Evolutionary conservation across 257 asterid species (phyloP).

Genomic region (Capsicum baccatum): DNA sequence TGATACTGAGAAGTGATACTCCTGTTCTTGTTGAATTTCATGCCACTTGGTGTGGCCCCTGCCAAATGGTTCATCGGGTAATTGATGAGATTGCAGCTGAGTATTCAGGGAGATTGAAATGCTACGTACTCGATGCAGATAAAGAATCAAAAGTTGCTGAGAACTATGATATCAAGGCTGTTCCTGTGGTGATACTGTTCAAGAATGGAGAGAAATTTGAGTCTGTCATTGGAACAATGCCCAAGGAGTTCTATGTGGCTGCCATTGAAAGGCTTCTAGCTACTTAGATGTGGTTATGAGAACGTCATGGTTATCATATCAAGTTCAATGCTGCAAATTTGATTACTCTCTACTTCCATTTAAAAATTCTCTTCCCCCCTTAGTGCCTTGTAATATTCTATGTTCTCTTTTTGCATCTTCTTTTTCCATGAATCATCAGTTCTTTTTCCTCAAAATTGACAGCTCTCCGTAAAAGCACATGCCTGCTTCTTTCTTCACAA

Average conservation of each 20-base stretch:
- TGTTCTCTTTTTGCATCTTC: neutral
- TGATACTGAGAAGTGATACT: slow-evolving; percentile 57
- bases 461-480: neutral
- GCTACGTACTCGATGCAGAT: slow-evolving; percentile 74
- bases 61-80: slow-evolving; percentile 90
- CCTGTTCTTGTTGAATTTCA: slow-evolving; percentile 89
- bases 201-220: slow-evolving; percentile 72
- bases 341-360: neutral
- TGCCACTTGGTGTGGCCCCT: slow-evolving; percentile 96
- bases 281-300: slow-evolving; percentile 33
- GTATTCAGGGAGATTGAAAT: slow-evolving; percentile 74
- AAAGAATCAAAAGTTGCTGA: slow-evolving; percentile 65
- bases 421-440: neutral
- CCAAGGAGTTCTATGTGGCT: slow-evolving; percentile 79
- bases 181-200: slow-evolving; percentile 85
- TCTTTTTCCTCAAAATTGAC: slow-evolving; percentile 15
- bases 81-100: slow-evolving; percentile 83
- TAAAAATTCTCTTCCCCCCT: neutral
- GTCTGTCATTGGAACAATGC: slow-evolving; percentile 83
- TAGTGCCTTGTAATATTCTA: neutral
- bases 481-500: neutral
- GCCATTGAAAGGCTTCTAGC: slow-evolving; percentile 78
- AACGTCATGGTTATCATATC: neutral
- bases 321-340: neutral
- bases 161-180: slow-evolving; percentile 79